phyloP scores from a whole-genome alignment of 129 eudicot genomes.

The carrot (Daucus carota) region DNA sequence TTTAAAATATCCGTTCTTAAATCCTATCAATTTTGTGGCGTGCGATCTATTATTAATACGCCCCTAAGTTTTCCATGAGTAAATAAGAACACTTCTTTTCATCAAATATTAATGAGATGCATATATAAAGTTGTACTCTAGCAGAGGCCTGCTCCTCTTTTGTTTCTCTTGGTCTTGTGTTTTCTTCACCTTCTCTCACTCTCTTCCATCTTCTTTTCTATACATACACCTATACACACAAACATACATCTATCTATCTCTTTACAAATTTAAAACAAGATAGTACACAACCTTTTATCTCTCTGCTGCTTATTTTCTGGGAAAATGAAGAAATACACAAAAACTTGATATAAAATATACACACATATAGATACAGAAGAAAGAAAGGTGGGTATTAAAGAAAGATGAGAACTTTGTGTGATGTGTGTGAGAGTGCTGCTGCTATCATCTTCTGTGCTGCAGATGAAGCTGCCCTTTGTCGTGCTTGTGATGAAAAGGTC shows the following conservation, averaged over 20 bases:
- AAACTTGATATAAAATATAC: neutral
- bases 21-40: too few relatives aligned
- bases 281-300: too few relatives aligned
- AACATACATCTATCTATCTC: neutral
- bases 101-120: too few relatives aligned
- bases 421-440: constrained; percentile 85
- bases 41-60: too few relatives aligned
- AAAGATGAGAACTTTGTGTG: constrained; percentile 81
- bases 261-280: neutral
- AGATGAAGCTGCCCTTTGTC: constrained; percentile 95
- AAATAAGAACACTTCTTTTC: too few relatives aligned
- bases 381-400: neutral
- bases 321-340: neutral
- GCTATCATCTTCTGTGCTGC: constrained; percentile 92
- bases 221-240: neutral
- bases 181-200: neutral
- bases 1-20: too few relatives aligned
- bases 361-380: neutral
- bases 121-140: neutral
- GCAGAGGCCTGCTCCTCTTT: neutral
- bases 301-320: neutral
- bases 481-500: constrained; percentile 92
- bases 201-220: neutral
- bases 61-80: too few relatives aligned
- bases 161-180: neutral